Evolutionary conservation across 306 rosid genomes (phyloP).

Genomic region (Vigna reflexopilosa): DNA sequence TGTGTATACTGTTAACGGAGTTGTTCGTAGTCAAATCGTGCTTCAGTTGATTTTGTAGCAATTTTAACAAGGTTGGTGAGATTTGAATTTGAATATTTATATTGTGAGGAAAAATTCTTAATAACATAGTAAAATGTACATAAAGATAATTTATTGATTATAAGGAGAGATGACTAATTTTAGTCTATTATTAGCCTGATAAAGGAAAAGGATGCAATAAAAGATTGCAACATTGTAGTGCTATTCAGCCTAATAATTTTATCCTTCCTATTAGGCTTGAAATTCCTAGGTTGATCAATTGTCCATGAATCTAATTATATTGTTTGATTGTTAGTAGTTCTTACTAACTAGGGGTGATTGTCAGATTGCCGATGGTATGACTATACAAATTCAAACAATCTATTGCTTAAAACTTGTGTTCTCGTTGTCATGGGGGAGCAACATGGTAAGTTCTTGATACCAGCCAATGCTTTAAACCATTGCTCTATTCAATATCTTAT

Average conservation of each 20-base stretch:
- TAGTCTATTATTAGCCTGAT: neutral
- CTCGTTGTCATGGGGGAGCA: slow-evolving; percentile 77
- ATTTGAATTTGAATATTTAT: slow-evolving; percentile 26
- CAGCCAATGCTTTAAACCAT: neutral
- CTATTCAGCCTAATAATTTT: neutral
- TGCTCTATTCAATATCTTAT: slow-evolving; percentile 1
- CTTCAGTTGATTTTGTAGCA: neutral
- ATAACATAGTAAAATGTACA: slow-evolving; percentile 14
- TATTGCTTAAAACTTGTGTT: slow-evolving; percentile 88
- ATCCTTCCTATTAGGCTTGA: slow-evolving; percentile 38
- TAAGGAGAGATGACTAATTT: slow-evolving; percentile 26
- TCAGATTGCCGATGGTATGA: slow-evolving; percentile 99
- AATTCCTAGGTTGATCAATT: slow-evolving; percentile 40
- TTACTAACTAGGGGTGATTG: slow-evolving; percentile 44
- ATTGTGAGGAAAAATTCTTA: neutral
- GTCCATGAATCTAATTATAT: slow-evolving; percentile 24
- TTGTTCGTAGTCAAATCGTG: neutral
- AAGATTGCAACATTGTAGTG: slow-evolving; percentile 20
- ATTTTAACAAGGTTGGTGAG: slow-evolving; percentile 3
- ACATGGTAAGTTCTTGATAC: slow-evolving; percentile 68
- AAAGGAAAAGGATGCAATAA: slow-evolving; percentile 20
- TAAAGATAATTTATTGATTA: slow-evolving; percentile 2
- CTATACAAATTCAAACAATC: slow-evolving; percentile 84
- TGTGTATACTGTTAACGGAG: slow-evolving; percentile 7
- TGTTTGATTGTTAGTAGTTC: slow-evolving; percentile 39